phyloP scores from a whole-genome alignment of 768 basidiomycete species.

The Boletellus ananiceps region DNA sequence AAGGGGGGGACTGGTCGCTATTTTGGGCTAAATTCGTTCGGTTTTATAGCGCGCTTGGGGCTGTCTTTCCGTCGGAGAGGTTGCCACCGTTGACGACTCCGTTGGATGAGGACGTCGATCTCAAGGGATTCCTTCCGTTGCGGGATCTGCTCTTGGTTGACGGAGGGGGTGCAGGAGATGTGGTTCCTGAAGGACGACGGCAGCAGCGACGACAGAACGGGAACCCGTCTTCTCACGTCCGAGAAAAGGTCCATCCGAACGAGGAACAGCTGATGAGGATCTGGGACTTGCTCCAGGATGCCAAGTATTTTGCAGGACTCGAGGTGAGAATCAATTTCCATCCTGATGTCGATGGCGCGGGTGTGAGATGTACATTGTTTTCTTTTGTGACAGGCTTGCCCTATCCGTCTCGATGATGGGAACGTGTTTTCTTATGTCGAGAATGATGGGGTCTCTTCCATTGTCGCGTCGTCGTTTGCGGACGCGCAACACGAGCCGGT shows the following conservation, averaged over 20 bases:
- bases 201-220: constrained; percentile 22
- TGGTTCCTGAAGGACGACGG: constrained; percentile 19
- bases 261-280: constrained; percentile 95
- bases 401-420: constrained; percentile 18
- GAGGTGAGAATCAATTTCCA: constrained; percentile 42
- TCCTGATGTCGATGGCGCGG: neutral
- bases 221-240: constrained; percentile 23
- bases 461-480: constrained; percentile 2
- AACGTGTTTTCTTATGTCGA: constrained; percentile 19
- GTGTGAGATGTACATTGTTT: neutral
- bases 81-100: constrained; percentile 55
- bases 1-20: constrained; percentile 27
- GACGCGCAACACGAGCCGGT: neutral
- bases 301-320: constrained; percentile 50
- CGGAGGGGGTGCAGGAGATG: neutral
- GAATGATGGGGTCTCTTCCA: neutral
- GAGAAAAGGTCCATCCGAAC: constrained; percentile 74
- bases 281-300: constrained; percentile 75
- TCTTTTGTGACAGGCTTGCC: constrained; percentile 20
- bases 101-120: constrained; percentile 88
- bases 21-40: constrained; percentile 75
- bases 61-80: constrained; percentile 62
- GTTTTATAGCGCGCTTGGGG: constrained; percentile 57
- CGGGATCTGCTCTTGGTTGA: constrained; percentile 48
- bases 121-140: constrained; percentile 84